Base-by-base conservation (phyloP, 1,139 yeast species). In the Saccharomyces uvarum region DNA sequence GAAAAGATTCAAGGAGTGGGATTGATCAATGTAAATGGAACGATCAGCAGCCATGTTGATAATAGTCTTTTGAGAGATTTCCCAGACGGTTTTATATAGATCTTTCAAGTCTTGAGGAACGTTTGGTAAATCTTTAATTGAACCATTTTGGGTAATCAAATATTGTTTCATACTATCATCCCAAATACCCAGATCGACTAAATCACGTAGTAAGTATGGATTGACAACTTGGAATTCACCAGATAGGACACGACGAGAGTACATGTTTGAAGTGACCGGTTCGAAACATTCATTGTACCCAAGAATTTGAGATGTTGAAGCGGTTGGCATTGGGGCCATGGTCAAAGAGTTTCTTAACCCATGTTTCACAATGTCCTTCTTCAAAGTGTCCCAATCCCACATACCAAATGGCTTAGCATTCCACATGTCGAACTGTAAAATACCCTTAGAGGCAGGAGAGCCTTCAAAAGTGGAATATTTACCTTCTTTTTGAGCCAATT, bases 11-110 rank as follows among this genome's bases (percentile, higher is more conserved):
- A 93, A 77, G 54, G 95, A 84, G 75, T 93, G 98, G 59, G 95
- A 88, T 73, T 93, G 99, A 72, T 93, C 99, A 68, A 93, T 85
- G 73, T 82, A 93, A 29, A 95, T 89, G 49, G 93, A 87, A 67
- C 99, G 81, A 68, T 90, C 98, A 49, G 97, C 96, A 52, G 98
- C 96, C 93, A 93, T 82, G 66, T 91, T 97, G 62, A 93, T 86
- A 59, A 93, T 82, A 14, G 81, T 80, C 74, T 84, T 86, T 71
- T 93, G 99, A 48, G 96, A 83, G 52, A 93, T 81, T 74, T 93
- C 99, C 98, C 99, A 93, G 16, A 90, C 97, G 0, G 99, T 93
- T 75, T 86, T 88, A 77, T 91, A 90, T 51, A 91, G 75, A 7
- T 79, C 81, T 70, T 88, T 90, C 62, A 90, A 71, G 48, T 86